Evolutionary conservation across 202 grass and related monocot genomes (phyloP).

Genomic region (Cymbopogon flexuosus): DNA sequence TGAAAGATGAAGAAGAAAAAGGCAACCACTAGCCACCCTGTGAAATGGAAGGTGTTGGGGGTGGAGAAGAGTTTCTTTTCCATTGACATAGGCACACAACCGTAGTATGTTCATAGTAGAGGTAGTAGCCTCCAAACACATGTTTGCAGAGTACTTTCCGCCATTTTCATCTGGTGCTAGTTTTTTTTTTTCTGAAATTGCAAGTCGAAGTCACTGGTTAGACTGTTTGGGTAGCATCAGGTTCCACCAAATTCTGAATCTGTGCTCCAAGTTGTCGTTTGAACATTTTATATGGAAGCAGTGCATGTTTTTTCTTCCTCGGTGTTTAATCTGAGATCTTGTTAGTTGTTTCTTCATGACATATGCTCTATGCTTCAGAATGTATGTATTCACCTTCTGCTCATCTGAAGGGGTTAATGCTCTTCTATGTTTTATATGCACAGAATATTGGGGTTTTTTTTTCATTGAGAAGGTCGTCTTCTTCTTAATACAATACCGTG

Average conservation of each 20-base stretch:
- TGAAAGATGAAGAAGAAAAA: conserved; percentile 39
- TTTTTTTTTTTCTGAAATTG: neutral
- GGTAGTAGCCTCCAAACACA: neutral
- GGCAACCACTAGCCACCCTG: conserved; percentile 16
- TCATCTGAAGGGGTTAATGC: neutral
- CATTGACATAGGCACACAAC: neutral
- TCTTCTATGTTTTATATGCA: neutral
- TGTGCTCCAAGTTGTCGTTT: neutral
- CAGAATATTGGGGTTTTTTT: neutral
- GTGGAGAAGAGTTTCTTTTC: neutral
- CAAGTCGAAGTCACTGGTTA: neutral
- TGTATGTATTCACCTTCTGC: too few species aligned
- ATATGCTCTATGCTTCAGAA: too few species aligned
- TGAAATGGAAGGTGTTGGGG: neutral
- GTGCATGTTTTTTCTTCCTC: neutral
- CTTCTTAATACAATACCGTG: too few species aligned
- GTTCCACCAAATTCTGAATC: neutral
- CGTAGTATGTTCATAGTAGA: conserved; percentile 28
- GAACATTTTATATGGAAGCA: neutral
- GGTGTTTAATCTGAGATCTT: neutral
- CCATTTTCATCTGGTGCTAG: neutral
- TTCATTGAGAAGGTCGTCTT: too few species aligned
- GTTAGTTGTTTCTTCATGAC: neutral
- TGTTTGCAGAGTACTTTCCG: neutral
- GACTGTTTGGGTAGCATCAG: neutral